Evolutionary conservation across 1,139 yeast species (phyloP), one percentile per base, ranked within the genome.

Genomic region (Taphrina sp.): DNA sequence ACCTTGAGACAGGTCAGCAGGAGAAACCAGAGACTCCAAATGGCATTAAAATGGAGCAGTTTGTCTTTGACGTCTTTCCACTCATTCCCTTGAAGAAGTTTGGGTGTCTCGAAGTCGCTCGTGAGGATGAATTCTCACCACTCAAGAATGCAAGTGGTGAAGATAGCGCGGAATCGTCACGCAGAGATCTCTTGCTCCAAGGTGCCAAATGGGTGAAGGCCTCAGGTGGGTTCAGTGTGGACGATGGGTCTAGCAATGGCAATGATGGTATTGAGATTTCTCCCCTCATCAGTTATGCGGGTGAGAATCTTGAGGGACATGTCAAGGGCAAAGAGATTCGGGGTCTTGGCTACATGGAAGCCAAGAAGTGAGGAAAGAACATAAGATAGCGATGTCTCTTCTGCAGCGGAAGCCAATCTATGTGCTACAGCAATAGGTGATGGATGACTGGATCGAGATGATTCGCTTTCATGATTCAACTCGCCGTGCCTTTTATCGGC

Each of bases 41-140:
- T 67, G 98, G 97, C 45, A 82, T 90, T 66, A 94, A 94, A 70
- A 76, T 94, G 65, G 99, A 94, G 70, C 98, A 92, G 69, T 94
- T 94, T 66, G 95, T 94, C 57, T 94, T 94, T 73, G 99, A 94
- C 68, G 95, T 94, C 38, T 94, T 92, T 73, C 90, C 94, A 51
- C 78, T 83, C 35, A 83, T 94, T 43, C 78, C 80, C 22, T 69
- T 89, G 62, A 68, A 70, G n/a, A 80, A 79, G 64, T 94, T 94
- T 69, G 98, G 96, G 1, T 87, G 95, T 67, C 76, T 94, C 61
- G 98, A 94, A 72, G 98, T 94, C 26, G 85, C 81, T 42, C 80
- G 99, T 68, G 62, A 72, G 3, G 82, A 82, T 58, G 98, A 94
- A 69, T 94, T 94, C 66, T 84, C 96, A 19, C 98, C 98, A 2